Evolutionary conservation across 2,329 filamentous ascomycete genomes (phyloP).

Genomic region (Diaporthe sp.): DNA sequence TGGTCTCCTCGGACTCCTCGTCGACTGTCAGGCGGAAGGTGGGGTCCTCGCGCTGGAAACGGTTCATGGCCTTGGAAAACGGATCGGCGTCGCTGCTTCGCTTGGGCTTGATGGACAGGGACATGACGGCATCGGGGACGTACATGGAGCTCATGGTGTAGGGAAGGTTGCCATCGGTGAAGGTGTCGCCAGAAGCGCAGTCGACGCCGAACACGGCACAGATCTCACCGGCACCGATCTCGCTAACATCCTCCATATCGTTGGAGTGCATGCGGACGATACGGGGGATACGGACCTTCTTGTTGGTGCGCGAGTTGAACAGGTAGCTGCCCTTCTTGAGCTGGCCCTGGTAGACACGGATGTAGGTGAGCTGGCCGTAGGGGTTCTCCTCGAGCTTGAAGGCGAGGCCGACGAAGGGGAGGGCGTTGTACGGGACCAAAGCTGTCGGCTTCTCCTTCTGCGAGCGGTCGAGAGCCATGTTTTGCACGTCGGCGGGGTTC

Average conservation of each 20-base stretch:
- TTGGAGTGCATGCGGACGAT: conserved; percentile 99
- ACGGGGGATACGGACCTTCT: conserved; percentile 95
- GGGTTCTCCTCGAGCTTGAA: conserved; percentile 99
- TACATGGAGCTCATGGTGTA: conserved; percentile 99
- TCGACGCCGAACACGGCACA: conserved; percentile 98
- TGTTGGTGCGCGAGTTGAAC: conserved; percentile 92
- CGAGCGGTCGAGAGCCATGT: conserved; percentile 86
- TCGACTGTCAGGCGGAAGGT: conserved; percentile 97
- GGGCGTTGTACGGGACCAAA: conserved; percentile 90
- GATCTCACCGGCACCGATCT: conserved; percentile 96
- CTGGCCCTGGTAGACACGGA: conserved; percentile 95
- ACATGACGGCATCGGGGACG: conserved; percentile 97
- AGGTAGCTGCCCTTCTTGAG: conserved; percentile 90
- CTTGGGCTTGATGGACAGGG: conserved; percentile 96
- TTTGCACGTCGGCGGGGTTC: conserved; percentile 89
- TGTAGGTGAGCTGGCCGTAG: conserved; percentile 97
- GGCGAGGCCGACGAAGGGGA: conserved; percentile 94
- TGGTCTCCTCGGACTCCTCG: conserved; percentile 91
- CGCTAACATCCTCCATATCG: conserved; percentile 96
- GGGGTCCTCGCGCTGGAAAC: conserved; percentile 97
- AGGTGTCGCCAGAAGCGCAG: conserved; percentile 97
- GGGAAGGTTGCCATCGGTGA: conserved; percentile 91
- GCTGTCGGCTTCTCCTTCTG: conserved; percentile 83
- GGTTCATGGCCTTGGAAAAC: conserved; percentile 98
- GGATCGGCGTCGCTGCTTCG: conserved; percentile 89